Percentiles rank a stretch among this genome's conserved stretches.
Conservation (phyloP, 2,329 filamentous ascomycete genomes). For the Elsinoe arachidis region DNA sequence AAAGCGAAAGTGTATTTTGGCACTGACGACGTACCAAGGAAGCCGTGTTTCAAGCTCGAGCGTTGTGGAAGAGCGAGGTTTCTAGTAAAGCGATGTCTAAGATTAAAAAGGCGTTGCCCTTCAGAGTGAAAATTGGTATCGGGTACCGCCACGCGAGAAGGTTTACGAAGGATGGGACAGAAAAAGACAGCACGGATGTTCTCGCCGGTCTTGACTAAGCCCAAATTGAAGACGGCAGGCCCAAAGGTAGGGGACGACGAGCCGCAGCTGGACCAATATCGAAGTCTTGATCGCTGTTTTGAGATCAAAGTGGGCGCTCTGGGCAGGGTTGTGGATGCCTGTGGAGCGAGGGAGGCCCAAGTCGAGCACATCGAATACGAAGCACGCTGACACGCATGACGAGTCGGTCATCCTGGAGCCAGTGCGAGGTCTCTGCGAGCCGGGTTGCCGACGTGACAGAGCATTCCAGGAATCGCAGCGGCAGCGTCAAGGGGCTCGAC, state of each 20-base stretch:
- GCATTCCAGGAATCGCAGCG: background rate
- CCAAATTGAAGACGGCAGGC: background rate
- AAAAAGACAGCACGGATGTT: constrained; percentile 5
- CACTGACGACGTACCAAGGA: constrained; percentile 4
- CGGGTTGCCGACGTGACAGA: constrained; percentile 5
- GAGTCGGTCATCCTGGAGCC: background rate
- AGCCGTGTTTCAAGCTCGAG: constrained; percentile 1
- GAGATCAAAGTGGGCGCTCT: constrained; percentile 3
- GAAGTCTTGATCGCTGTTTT: constrained; percentile 4
- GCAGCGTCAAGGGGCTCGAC: background rate
- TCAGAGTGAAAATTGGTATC: constrained; percentile 9
- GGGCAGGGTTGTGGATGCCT: background rate
- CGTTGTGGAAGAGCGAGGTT: constrained; percentile 4
- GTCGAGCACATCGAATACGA: constrained; percentile 1
- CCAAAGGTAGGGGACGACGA: constrained; percentile 5
- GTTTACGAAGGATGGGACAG: constrained; percentile 11
- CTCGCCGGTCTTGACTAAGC: background rate
- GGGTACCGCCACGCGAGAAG: constrained; percentile 4
- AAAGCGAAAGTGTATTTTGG: constrained; percentile 1
- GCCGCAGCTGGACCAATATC: constrained; percentile 9
- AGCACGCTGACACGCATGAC: constrained; percentile 7
- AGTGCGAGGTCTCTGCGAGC: background rate
- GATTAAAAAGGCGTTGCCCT: constrained; percentile 8
- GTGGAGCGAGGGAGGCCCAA: background rate
- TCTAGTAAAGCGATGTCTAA: constrained; percentile 6